These are phyloP conservation scores for Hemisphaericaspora xylofermentans DNA, from an alignment of 1,139 yeast genomes.

Conservation along the genomic window DNA sequence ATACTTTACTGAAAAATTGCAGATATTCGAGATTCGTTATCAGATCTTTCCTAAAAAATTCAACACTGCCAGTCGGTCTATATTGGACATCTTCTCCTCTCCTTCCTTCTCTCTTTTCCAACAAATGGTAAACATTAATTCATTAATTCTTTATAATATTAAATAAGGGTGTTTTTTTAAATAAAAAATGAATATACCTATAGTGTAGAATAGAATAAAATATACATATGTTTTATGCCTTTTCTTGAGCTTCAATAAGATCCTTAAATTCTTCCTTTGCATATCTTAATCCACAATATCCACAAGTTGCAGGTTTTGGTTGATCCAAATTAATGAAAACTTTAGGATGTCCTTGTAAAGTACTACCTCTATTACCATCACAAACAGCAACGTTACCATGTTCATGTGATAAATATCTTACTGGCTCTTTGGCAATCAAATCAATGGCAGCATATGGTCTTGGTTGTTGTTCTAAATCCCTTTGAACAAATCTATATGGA, in stretches of 20 bases:
- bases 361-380: slow-evolving; percentile 72
- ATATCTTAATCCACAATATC: slow-evolving; percentile 74
- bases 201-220: not conserved
- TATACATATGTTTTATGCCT: not conserved
- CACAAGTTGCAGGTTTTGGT: slow-evolving; percentile 70
- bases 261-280: slow-evolving; percentile 51
- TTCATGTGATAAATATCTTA: slow-evolving; percentile 54
- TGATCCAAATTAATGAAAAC: slow-evolving; percentile 78
- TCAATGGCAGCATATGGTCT: slow-evolving; percentile 84
- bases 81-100: too few relatives aligned
- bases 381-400: slow-evolving; percentile 71
- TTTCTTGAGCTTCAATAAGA: slow-evolving; percentile 31
- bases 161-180: not conserved
- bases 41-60: too few relatives aligned
- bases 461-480: slow-evolving; percentile 68
- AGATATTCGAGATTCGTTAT: too few relatives aligned
- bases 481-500: slow-evolving; percentile 68
- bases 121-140: too few relatives aligned
- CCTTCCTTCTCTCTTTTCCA: too few relatives aligned
- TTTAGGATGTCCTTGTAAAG: slow-evolving; percentile 83
- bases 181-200: not conserved
- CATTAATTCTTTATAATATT: too few relatives aligned
- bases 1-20: too few relatives aligned
- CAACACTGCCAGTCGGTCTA: too few relatives aligned
- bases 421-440: slow-evolving; percentile 72